Conservation (phyloP, 768 basidiomycete species). For the Suillus sp. region DNA sequence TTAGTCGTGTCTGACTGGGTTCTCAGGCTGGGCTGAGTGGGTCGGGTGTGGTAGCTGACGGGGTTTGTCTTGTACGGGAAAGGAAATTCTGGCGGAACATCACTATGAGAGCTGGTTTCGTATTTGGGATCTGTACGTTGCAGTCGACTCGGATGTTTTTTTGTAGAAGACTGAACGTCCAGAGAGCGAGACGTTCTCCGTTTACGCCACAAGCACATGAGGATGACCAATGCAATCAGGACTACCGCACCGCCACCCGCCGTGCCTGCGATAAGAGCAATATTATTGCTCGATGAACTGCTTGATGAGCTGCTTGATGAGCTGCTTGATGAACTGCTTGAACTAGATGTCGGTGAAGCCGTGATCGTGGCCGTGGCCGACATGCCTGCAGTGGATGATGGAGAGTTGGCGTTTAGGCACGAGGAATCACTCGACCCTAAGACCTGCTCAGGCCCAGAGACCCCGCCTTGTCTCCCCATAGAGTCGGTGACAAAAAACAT, state of each 20-base stretch:
- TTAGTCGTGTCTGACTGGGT: constrained; percentile 21
- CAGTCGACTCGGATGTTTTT: constrained; percentile 32
- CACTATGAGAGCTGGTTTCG: constrained; percentile 14
- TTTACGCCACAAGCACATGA: constrained; percentile 48
- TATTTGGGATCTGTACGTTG: constrained; percentile 41
- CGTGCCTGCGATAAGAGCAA: constrained; percentile 49
- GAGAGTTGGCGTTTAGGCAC: constrained; percentile 56
- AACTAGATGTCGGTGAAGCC: constrained; percentile 21
- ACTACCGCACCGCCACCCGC: constrained; percentile 55
- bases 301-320: constrained; percentile 13
- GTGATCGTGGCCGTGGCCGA: background rate
- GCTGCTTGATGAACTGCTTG: constrained; percentile 11
- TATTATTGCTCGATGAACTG: constrained; percentile 28
- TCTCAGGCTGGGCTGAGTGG: constrained; percentile 31
- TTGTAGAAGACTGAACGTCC: constrained; percentile 31
- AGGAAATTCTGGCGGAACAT: constrained; percentile 32
- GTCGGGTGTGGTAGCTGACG: constrained; percentile 24
- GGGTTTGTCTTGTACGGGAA: constrained; percentile 31
- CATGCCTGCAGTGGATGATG: constrained; percentile 45
- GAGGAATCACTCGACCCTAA: constrained; percentile 45
- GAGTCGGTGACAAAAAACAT: constrained; percentile 60
- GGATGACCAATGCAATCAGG: constrained; percentile 46
- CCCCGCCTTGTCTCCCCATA: constrained; percentile 54
- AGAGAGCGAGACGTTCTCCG: constrained; percentile 23
- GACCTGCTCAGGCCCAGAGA: constrained; percentile 52